Percentiles rank a stretch among this genome's conserved stretches.
phyloP scores from a whole-genome alignment of 1,284 basidiomycete species.

The Prillingera fragicola region DNA sequence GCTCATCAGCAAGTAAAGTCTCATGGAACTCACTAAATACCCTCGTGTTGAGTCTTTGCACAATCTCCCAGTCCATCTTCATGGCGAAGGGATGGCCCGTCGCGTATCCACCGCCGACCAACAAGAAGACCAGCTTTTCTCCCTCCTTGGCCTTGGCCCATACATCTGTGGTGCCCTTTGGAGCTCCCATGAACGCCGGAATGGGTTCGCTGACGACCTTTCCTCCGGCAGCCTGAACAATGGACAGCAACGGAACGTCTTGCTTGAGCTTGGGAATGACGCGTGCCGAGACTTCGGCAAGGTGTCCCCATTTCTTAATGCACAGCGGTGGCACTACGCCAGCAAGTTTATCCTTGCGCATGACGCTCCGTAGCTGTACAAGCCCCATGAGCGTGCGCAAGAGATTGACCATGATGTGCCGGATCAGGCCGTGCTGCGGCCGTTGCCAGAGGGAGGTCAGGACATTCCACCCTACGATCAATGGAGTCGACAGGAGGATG shows the following conservation, averaged over 20 bases:
- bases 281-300: constrained; percentile 3
- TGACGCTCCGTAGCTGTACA: constrained; percentile 1
- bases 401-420: constrained; percentile 4
- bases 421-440: constrained; percentile 2
- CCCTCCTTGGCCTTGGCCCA: constrained; percentile 7
- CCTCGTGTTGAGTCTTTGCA: neutral
- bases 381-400: neutral
- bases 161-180: constrained; percentile 8
- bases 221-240: neutral
- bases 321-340: constrained; percentile 2
- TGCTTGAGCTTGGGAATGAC: constrained; percentile 2
- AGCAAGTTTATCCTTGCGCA: constrained; percentile 2
- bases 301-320: neutral
- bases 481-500: no score
- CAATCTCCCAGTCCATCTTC: constrained; percentile 2
- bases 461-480: constrained; percentile 2
- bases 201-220: constrained; percentile 3
- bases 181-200: constrained; percentile 10
- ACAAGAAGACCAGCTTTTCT: constrained; percentile 12
- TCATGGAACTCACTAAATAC: constrained; percentile 1
- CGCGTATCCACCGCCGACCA: constrained; percentile 15
- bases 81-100: constrained; percentile 10
- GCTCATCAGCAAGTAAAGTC: neutral
- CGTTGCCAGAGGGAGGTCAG: constrained; percentile 5
- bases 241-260: neutral